Evolutionary conservation across 371 early-diverging fungal species (phyloP), one percentile per base, ranked within the genome.

Genomic region (Mucor circinelloides): DNA sequence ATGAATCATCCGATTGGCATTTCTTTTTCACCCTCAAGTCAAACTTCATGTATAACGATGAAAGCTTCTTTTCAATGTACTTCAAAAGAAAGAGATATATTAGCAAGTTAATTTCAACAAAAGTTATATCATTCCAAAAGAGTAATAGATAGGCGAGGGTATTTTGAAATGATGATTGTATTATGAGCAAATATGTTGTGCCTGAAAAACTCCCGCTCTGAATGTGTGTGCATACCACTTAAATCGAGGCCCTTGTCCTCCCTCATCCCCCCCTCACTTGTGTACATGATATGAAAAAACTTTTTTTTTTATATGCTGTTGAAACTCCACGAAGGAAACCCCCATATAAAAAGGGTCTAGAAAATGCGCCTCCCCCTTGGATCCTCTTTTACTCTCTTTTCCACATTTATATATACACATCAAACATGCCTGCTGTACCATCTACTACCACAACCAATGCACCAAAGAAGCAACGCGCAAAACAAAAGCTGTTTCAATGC

Each of bases 401-500:
- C 58, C 27, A 28, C 46, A 27, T 46, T 57, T 44, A 44, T 58
- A 40, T 34, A 58, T 63, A 30, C 31, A 32, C 44, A 64, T 36
- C 36, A 44, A 44, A 6, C 44, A 44, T 69, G 64, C 56, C 69
- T 40, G 40, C 69, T 28, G 56, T 42, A 25, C 17, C 30, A 13
- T 27, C 65, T 44, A n/a, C 65, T 36, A 31, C 38, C 27, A 27
- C 42, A 21, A 55, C 7, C 52, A 38, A 54, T 15, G 40, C 31
- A 63, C 69, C 60, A 48, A 69, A 68, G 34, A 36, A 60, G 30
- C 69, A 69, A 12, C 63, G 65, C 15, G 56, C 74, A 27, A 73
- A 71, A 27, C 85, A 81, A 52, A 87, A 87, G 56, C 61, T 82
- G n/a, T 87, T 87, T 65, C 85, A 75, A 50, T 87, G 87, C 65